A percentile compares a stretch with the other conserved stretches of the same genome.
Conservation (phyloP, 2,329 filamentous ascomycete genomes). For the Fusarium transvaalense region DNA sequence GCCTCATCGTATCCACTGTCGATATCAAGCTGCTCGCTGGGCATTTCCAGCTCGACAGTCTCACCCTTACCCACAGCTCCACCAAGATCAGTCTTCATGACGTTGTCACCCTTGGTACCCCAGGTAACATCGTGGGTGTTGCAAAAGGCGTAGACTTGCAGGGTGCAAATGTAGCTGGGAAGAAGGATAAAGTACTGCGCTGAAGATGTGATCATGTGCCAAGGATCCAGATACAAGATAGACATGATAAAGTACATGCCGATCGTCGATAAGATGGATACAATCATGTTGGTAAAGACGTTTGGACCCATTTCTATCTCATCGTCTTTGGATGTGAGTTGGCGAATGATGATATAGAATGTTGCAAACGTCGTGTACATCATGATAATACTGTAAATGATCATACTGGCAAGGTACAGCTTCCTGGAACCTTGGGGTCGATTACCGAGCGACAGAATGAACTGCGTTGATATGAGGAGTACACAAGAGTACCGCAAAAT, state of each 20-base stretch:
- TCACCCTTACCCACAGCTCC: conserved; percentile 82
- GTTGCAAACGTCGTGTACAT: conserved; percentile 91
- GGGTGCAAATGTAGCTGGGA: conserved; percentile 93
- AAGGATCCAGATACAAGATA: conserved; percentile 95
- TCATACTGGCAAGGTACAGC: conserved; percentile 88
- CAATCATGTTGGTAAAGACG: conserved; percentile 93
- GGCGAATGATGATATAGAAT: conserved; percentile 88
- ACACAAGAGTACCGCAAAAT: conserved; percentile 87
- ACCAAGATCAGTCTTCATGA: conserved; percentile 91
- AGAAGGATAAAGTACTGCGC: conserved; percentile 93
- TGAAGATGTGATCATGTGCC: conserved; percentile 97
- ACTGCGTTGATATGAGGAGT: conserved; percentile 91
- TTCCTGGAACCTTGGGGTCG: conserved; percentile 94
- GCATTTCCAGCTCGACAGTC: conserved; percentile 96
- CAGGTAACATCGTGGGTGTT: conserved; percentile 50
- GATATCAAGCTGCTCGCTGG: conserved; percentile 96
- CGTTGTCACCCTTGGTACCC: conserved; percentile 93
- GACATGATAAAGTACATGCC: conserved; percentile 97
- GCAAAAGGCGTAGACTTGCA: conserved; percentile 97
- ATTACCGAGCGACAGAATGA: conserved; percentile 96
- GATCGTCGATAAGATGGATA: conserved; percentile 88
- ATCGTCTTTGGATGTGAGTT: conserved; percentile 68
- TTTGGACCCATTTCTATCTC: conserved; percentile 79
- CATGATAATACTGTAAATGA: conserved; percentile 96
- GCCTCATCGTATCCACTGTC: conserved; percentile 98